Evolutionary conservation across 116 monocot genomes (phyloP).

Genomic region (Papilionanthe hybrid): DNA sequence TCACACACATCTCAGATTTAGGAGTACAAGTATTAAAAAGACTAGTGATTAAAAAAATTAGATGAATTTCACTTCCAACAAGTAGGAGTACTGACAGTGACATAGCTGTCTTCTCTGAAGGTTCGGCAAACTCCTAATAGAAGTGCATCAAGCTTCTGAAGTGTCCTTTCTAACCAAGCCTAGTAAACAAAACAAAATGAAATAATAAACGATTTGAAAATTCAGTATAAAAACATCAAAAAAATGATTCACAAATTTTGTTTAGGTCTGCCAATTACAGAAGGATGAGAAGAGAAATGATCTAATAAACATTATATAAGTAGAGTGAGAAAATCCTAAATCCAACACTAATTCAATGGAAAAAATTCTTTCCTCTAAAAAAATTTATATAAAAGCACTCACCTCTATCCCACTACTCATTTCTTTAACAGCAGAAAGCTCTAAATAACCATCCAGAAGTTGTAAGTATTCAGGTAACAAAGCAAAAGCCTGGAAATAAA

Average conservation of each 20-base stretch:
- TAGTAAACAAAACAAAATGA: constrained; percentile 8
- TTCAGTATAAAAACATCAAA: background rate
- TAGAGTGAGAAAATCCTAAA: background rate
- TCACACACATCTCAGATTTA: background rate
- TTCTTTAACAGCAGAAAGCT: constrained; percentile 70
- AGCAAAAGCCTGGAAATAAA: constrained; percentile 72
- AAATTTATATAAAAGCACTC: constrained; percentile 8
- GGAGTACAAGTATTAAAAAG: background rate
- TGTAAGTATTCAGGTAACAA: constrained; percentile 92
- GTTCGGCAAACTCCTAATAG: constrained; percentile 82
- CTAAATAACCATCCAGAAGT: constrained; percentile 83
- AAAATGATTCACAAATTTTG: background rate
- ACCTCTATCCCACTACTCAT: constrained; percentile 92
- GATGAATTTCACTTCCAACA: constrained; percentile 16
- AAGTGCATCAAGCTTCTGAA: constrained; percentile 93
- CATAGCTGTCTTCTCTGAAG: constrained; percentile 72
- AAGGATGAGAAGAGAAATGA: background rate
- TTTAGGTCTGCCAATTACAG: background rate
- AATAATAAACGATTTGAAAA: background rate
- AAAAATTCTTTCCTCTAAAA: constrained; percentile 4
- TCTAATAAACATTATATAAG: background rate
- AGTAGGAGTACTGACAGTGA: constrained; percentile 72
- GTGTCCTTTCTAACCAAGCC: constrained; percentile 79
- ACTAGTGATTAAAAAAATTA: background rate
- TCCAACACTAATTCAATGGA: background rate